These are phyloP conservation scores for Amanita exitialis DNA, from an alignment of 768 basidiomycete species.

Conservation along the genomic window DNA sequence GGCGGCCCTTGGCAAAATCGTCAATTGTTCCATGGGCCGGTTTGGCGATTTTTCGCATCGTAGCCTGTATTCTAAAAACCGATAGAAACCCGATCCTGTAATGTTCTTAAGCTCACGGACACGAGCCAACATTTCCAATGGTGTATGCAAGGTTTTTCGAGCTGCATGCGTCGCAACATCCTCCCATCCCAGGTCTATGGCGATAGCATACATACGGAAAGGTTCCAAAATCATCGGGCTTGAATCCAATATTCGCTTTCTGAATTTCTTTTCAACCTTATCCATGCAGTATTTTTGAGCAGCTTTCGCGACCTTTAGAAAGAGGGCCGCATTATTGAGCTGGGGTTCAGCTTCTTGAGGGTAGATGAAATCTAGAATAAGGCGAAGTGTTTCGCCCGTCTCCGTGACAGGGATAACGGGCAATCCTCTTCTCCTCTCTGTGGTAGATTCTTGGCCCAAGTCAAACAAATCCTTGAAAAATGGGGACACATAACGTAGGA, in stretches of 20 bases:
- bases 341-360: neutral
- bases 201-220: neutral
- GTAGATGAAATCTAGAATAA: conserved; percentile 7
- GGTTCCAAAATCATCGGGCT: neutral
- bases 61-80: neutral
- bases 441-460: conserved; percentile 9
- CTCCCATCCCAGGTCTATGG: neutral
- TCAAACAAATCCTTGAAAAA: conserved; percentile 22
- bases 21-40: neutral
- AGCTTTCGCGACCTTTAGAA: neutral
- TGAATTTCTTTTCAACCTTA: neutral
- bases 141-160: neutral
- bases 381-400: conserved; percentile 5
- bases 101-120: neutral
- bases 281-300: conserved; percentile 2
- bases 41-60: neutral
- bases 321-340: neutral
- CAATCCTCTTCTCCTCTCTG: neutral
- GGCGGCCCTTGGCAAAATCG: neutral
- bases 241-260: neutral
- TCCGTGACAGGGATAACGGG: conserved; percentile 9
- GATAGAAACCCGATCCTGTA: neutral
- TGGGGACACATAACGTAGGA: conserved; percentile 20
- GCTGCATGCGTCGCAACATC: neutral
- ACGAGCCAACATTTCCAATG: neutral